A percentile compares a stretch with the other conserved stretches of the same genome.
Evolutionary conservation across 2,329 filamentous ascomycete species (phyloP).

Genomic region (Clathrospora elynae): DNA sequence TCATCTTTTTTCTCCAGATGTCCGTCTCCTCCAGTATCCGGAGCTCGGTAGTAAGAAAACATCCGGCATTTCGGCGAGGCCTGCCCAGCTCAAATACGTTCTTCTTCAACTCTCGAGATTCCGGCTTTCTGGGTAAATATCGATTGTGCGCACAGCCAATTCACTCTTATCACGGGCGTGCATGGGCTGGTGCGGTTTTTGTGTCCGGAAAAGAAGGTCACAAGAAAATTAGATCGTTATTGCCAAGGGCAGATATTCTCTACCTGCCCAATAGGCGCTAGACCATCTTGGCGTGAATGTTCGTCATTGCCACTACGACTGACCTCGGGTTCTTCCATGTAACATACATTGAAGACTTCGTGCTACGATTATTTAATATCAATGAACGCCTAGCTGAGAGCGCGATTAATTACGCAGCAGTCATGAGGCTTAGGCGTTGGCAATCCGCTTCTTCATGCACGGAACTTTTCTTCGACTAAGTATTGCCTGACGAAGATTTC

Average conservation of each 20-base stretch:
- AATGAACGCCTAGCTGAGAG: too few species aligned
- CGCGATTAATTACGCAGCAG: too few species aligned
- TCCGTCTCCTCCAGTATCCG: neutral
- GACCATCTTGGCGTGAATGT: slow-evolving; percentile 26
- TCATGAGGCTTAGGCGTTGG: too few species aligned
- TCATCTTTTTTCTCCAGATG: slow-evolving; percentile 29
- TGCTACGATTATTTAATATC: too few species aligned
- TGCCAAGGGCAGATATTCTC: slow-evolving; percentile 33
- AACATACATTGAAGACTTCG: too few species aligned
- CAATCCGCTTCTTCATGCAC: too few species aligned
- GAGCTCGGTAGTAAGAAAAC: neutral
- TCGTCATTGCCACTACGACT: slow-evolving; percentile 8
- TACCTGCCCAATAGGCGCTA: slow-evolving; percentile 40
- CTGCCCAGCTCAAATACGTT: slow-evolving; percentile 21
- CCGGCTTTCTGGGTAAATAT: slow-evolving; percentile 19
- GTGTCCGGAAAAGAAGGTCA: slow-evolving; percentile 42
- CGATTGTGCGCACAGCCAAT: slow-evolving; percentile 20
- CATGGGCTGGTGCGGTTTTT: slow-evolving; percentile 20
- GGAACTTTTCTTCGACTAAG: too few species aligned
- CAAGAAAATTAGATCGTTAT: slow-evolving; percentile 32
- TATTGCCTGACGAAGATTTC: too few species aligned
- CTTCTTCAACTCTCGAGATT: slow-evolving; percentile 7
- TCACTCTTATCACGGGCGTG: slow-evolving; percentile 30
- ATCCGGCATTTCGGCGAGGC: slow-evolving; percentile 7
- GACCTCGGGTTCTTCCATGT: too few species aligned